These are phyloP conservation scores for Mortierella hygrophila DNA, from an alignment of 192 early-diverging fungal genomes.

Conservation along the genomic window DNA sequence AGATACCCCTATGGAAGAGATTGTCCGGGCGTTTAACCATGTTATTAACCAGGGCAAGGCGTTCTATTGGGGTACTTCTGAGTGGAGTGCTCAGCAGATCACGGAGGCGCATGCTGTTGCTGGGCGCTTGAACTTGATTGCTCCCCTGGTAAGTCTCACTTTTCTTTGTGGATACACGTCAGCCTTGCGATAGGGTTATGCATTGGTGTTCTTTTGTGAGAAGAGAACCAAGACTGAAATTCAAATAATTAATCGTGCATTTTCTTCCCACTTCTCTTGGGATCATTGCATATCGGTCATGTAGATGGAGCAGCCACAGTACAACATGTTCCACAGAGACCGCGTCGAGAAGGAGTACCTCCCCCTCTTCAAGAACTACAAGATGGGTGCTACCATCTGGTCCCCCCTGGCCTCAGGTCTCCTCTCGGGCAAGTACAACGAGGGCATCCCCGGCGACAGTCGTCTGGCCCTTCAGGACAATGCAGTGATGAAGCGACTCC, in stretches of 20 bases:
- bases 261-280: not conserved
- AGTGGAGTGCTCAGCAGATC: slow-evolving; percentile 86
- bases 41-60: slow-evolving; percentile 84
- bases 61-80: slow-evolving; percentile 88
- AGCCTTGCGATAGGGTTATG: not conserved
- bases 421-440: slow-evolving; percentile 81
- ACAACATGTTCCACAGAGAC: slow-evolving; percentile 89
- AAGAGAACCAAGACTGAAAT: not conserved
- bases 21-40: slow-evolving; percentile 87
- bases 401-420: slow-evolving; percentile 66
- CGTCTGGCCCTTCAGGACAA: slow-evolving; percentile 74
- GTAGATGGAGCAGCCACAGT: slow-evolving; percentile 81
- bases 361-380: slow-evolving; percentile 75
- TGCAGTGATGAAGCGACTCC: slow-evolving; percentile 69
- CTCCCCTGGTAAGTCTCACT: slow-evolving; percentile 63
- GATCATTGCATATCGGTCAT: not conserved
- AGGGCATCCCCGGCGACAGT: slow-evolving; percentile 74
- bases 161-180: not conserved
- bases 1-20: slow-evolving; percentile 87
- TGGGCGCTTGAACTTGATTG: slow-evolving; percentile 73
- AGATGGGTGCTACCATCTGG: slow-evolving; percentile 82
- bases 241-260: slow-evolving; percentile 3
- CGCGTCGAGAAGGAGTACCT: slow-evolving; percentile 80
- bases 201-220: no score
- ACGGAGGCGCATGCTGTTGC: slow-evolving; percentile 81